Conservation (phyloP, 495 filamentous ascomycete genomes). For the Monascus purpureus region DNA sequence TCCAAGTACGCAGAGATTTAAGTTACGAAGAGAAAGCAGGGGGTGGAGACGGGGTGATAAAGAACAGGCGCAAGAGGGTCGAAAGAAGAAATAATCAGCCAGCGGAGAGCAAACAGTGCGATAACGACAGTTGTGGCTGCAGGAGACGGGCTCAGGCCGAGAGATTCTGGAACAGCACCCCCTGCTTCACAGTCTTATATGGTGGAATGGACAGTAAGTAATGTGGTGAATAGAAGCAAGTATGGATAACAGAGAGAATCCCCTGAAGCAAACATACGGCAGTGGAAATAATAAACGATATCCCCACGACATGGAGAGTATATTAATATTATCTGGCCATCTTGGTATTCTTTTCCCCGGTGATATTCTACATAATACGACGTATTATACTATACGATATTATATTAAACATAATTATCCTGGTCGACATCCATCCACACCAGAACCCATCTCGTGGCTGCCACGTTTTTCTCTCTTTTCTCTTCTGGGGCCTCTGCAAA, state of each 20-base stretch:
- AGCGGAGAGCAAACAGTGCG: conserved; percentile 1
- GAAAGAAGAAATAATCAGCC: no score
- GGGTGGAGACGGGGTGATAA: no score
- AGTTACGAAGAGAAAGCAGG: no score
- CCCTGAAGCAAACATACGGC: background rate
- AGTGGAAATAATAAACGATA: background rate
- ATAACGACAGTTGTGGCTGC: background rate
- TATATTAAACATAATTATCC: background rate
- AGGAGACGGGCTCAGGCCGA: background rate
- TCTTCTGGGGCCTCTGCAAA: no score
- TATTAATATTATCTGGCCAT: background rate
- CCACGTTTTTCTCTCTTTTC: conserved; percentile 21
- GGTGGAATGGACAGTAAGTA: no score
- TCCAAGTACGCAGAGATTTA: no score
- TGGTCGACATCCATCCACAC: no score
- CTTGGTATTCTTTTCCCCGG: no score
- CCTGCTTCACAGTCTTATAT: background rate
- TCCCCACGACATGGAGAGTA: no score
- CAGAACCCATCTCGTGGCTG: conserved; percentile 32
- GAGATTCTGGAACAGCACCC: background rate
- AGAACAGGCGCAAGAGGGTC: no score
- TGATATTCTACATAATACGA: no score
- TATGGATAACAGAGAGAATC: background rate
- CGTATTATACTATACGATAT: background rate
- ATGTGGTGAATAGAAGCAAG: background rate